These are phyloP conservation scores for Fusarium oxysporum DNA, from an alignment of 2,329 filamentous ascomycete genomes.

Conservation along the genomic window DNA sequence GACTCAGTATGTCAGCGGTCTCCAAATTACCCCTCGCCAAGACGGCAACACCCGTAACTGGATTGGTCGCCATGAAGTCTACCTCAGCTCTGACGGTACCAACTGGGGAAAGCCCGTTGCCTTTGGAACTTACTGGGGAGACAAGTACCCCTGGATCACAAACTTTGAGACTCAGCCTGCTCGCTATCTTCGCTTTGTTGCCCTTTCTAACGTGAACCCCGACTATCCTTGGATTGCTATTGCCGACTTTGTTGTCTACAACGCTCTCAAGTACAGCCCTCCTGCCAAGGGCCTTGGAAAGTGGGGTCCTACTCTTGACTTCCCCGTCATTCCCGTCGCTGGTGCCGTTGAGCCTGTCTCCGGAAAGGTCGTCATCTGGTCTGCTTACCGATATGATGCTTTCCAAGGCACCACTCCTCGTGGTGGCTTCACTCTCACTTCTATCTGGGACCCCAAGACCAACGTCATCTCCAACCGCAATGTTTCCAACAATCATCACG, in stretches of 20 bases:
- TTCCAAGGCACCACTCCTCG: conserved; percentile 29
- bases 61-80: conserved; percentile 30
- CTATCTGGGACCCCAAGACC: conserved; percentile 33
- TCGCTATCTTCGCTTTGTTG: conserved; percentile 34
- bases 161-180: conserved; percentile 39
- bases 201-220: conserved; percentile 16
- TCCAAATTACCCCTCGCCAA: conserved; percentile 30
- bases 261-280: conserved; percentile 28
- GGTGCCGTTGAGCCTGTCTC: conserved; percentile 34
- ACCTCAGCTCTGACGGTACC: conserved; percentile 30
- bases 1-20: conserved; percentile 29
- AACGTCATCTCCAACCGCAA: conserved; percentile 30
- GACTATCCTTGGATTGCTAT: conserved; percentile 35
- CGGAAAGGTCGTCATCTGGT: conserved; percentile 36
- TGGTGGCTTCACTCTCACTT: conserved; percentile 35
- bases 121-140: conserved; percentile 35
- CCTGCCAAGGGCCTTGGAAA: conserved; percentile 24
- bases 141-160: conserved; percentile 27
- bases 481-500: conserved; percentile 58
- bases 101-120: conserved; percentile 33
- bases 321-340: conserved; percentile 36
- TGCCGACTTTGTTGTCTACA: conserved; percentile 32
- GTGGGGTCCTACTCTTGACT: conserved; percentile 37
- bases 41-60: conserved; percentile 26
- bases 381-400: conserved; percentile 33